Evolutionary conservation across 768 basidiomycete genomes (phyloP).

Genomic region (Lactarius evosmus): DNA sequence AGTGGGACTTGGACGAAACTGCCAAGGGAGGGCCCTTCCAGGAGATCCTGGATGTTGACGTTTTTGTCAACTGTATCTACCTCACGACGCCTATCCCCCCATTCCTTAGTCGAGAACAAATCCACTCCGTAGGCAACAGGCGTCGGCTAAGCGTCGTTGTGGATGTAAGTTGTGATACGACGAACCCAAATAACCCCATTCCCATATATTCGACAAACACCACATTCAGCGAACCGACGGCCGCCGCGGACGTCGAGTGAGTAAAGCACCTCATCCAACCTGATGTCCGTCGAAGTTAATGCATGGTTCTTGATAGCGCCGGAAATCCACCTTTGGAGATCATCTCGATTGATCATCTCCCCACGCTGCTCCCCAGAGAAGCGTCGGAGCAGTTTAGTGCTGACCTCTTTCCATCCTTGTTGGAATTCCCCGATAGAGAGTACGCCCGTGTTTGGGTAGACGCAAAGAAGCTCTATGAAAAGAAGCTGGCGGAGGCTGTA

Average conservation of each 20-base stretch:
- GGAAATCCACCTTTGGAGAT: slow-evolving; percentile 73
- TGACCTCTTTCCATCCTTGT: slow-evolving; percentile 80
- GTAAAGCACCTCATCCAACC: slow-evolving; percentile 33
- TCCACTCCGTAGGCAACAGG: slow-evolving; percentile 62
- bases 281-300: slow-evolving; percentile 10
- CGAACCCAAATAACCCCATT: slow-evolving; percentile 97
- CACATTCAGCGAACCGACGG: slow-evolving; percentile 88
- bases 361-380: slow-evolving; percentile 91
- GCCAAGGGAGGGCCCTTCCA: slow-evolving; percentile 94
- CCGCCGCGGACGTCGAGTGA: slow-evolving; percentile 78
- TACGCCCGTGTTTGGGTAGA: slow-evolving; percentile 81
- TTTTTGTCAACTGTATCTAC: slow-evolving; percentile 99
- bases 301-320: slow-evolving; percentile 39
- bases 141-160: slow-evolving; percentile 81
- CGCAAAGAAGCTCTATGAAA: slow-evolving; percentile 77
- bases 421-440: slow-evolving; percentile 66
- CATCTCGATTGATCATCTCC: slow-evolving; percentile 95
- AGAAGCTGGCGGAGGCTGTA: slow-evolving; percentile 57
- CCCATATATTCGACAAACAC: slow-evolving; percentile 95
- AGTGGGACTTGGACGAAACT: slow-evolving; percentile 98
- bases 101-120: slow-evolving; percentile 73
- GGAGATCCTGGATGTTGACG: slow-evolving; percentile 94
- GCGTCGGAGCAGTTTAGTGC: slow-evolving; percentile 94
- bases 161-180: slow-evolving; percentile 98
- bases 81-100: slow-evolving; percentile 79